Base-by-base conservation (phyloP, 108 stramenopile species). In the Skeletonema potamos region DNA sequence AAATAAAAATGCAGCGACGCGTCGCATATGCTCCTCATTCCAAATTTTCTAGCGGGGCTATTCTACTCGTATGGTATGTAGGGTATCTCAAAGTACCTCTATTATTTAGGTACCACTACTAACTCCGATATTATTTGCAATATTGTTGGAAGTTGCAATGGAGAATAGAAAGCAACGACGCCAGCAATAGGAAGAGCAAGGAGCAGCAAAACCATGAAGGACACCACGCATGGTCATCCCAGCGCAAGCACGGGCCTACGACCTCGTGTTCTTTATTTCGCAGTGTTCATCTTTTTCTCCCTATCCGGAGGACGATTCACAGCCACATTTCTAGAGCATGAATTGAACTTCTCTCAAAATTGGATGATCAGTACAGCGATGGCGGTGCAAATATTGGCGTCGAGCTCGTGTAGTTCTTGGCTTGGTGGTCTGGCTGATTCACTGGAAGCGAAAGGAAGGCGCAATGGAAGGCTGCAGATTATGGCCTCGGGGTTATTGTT, bases 221-320 rank as follows among this genome's bases (percentile, higher is more conserved):
- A 24, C 22, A 51, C 48, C 48, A 22, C 48, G 1, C 6, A 4
- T 24, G 48, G 22, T 18, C 48, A 20, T 18, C 22, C 48, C n/a
- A 18, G 22, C 48, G 2, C 48, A 22, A 24, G 22, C 20, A 59
- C 58, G 9, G 28, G 58, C 17, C 33, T 59, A 66, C 39, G 65
- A 64, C 82, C 82, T 15, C 70, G 82, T 1, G 60, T 71, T 20
- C 82, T 83, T 29, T 77, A 83, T 55, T 57, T 70, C 24, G 62
- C 59, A 12, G 51, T 61, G 29, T 83, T 83, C 33, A 65, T 58
- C 44, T 80, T 67, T 61, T 76, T 75, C 24, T 74, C 76, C 9
- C 30, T 77, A 30, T 73, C 78, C 2, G 82, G 82, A 6, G 82
- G 82, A n/a, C 78, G 82, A 32, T 83, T 83, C 62, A 80, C 79